phyloP scores from a whole-genome alignment of 208 protist species.

The Leishmania amazonensis region DNA sequence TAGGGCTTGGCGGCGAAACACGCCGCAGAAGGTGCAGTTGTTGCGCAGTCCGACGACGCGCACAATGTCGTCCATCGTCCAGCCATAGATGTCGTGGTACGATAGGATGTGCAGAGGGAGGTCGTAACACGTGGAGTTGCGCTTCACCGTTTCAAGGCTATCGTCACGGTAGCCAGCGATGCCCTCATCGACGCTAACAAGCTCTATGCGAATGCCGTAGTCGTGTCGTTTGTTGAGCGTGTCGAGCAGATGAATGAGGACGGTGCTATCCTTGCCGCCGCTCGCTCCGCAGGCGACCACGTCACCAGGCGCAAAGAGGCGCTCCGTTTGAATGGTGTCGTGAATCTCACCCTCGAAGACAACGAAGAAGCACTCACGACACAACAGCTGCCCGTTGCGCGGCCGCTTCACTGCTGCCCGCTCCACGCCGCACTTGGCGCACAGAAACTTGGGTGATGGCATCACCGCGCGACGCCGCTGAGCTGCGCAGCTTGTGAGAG shows the following conservation, averaged over 20 bases:
- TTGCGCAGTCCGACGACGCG: constrained; percentile 87
- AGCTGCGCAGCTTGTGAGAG: not conserved
- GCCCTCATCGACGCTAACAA: constrained; percentile 98
- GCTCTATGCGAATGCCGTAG: constrained; percentile 93
- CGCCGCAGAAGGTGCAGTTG: constrained; percentile 98
- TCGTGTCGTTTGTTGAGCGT: constrained; percentile 92
- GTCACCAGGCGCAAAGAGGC: constrained; percentile 92
- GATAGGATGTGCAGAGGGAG: constrained; percentile 95
- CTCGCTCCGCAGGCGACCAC: constrained; percentile 95
- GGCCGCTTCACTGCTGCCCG: constrained; percentile 89
- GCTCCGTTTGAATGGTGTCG: constrained; percentile 91
- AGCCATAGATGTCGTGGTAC: constrained; percentile 97
- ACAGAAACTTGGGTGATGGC: constrained; percentile 49
- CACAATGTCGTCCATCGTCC: constrained; percentile 99
- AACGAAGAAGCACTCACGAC: constrained; percentile 95
- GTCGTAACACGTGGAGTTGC: constrained; percentile 91
- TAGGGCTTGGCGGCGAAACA: constrained; percentile 97
- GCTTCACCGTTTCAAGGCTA: constrained; percentile 96
- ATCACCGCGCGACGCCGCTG: not conserved
- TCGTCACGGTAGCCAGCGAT: constrained; percentile 98
- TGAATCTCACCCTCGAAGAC: constrained; percentile 97
- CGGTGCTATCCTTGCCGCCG: constrained; percentile 98
- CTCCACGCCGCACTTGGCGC: constrained; percentile 50
- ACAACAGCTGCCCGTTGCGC: constrained; percentile 90
- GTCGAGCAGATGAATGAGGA: constrained; percentile 95